Evolutionary conservation across 2,329 filamentous ascomycete species (phyloP).

Genomic region (Hypoxylon sp.): DNA sequence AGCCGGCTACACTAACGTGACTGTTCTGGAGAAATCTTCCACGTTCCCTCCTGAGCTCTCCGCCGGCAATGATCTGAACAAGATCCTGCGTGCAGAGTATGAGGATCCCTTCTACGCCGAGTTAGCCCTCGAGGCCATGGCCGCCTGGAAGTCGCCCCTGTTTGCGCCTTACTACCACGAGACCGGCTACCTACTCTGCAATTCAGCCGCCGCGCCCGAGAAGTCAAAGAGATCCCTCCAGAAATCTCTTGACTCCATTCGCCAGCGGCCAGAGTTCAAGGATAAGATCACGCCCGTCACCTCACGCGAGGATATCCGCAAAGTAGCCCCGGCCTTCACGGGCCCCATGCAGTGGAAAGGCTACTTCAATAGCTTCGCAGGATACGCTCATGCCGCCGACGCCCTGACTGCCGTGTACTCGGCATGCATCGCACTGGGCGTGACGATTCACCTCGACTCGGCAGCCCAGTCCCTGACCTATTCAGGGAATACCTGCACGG

Average conservation of each 20-base stretch:
- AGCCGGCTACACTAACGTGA: slow-evolving; percentile 59
- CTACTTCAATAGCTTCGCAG: slow-evolving; percentile 70
- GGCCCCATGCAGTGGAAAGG: slow-evolving; percentile 67
- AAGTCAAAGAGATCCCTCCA: slow-evolving; percentile 64
- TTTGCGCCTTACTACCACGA: slow-evolving; percentile 67
- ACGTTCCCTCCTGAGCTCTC: slow-evolving; percentile 61
- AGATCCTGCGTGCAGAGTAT: slow-evolving; percentile 72
- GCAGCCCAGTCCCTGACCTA: slow-evolving; percentile 60
- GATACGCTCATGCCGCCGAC: slow-evolving; percentile 70
- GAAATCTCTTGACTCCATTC: slow-evolving; percentile 59
- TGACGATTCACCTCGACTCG: slow-evolving; percentile 59
- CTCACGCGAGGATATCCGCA: slow-evolving; percentile 58
- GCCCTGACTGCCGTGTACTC: slow-evolving; percentile 64
- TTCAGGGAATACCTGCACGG: slow-evolving; percentile 48
- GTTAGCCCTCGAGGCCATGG: slow-evolving; percentile 67
- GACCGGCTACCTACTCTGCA: slow-evolving; percentile 65
- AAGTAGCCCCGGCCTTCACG: slow-evolving; percentile 63
- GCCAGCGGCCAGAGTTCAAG: slow-evolving; percentile 58
- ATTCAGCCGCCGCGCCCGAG: slow-evolving; percentile 62
- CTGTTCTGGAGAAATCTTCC: slow-evolving; percentile 56
- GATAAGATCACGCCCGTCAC: slow-evolving; percentile 58
- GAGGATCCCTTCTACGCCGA: slow-evolving; percentile 70
- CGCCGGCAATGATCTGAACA: slow-evolving; percentile 73
- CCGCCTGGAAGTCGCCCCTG: slow-evolving; percentile 66
- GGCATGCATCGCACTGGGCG: slow-evolving; percentile 55